Evolutionary conservation across 306 rosid genomes (phyloP), one percentile per base, ranked within the genome.

Genomic region (Cicer judaicum): DNA sequence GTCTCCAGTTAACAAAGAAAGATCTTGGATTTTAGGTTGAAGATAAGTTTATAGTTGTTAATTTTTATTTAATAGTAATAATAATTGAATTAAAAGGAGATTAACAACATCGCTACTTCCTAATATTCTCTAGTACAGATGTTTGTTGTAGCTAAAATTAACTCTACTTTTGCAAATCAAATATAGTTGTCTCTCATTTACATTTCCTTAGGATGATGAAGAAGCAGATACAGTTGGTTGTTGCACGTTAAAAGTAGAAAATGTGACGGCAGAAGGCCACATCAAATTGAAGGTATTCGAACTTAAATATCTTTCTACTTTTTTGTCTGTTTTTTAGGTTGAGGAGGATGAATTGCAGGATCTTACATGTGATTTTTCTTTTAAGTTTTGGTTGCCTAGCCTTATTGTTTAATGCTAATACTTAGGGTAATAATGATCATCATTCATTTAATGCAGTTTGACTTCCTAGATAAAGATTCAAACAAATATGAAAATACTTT

Each of bases 191-290:
- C 84, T 46, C 16, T 68, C 71, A 15, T n/a, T 53, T 68, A 44
- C 42, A 43, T 70, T 73, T 42, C 41, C 66, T 69, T 86, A 95
- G 99, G 99, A 95, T 77, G 99, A 92, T 53, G 99, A 92, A 84
- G 99, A 92, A 86, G 99, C 99, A 14, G 99, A 93, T 84, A 93
- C 98, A 52, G 98, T 93, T 77, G 98, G 98, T 83, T 93, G 98
- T 78, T 93, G 97, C 89, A 93, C 98, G 48, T 84, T 93, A 79
- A 93, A 93, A 88, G 98, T 93, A 72, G 98, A 93, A 87, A 93
- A 93, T 65, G 98, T 93, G 64, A 89, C 84, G 67, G 83, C 91
- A 78, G 82, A 84, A 57, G 72, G 88, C 63, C 89, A 93, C 15
- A 87, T 87, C 82, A 86, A 78, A 38, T 81, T 93, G 86, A 86